Evolutionary conservation across 768 basidiomycete species (phyloP), one percentile per base, ranked within the genome.

Genomic region (Kondoa malvinella): DNA sequence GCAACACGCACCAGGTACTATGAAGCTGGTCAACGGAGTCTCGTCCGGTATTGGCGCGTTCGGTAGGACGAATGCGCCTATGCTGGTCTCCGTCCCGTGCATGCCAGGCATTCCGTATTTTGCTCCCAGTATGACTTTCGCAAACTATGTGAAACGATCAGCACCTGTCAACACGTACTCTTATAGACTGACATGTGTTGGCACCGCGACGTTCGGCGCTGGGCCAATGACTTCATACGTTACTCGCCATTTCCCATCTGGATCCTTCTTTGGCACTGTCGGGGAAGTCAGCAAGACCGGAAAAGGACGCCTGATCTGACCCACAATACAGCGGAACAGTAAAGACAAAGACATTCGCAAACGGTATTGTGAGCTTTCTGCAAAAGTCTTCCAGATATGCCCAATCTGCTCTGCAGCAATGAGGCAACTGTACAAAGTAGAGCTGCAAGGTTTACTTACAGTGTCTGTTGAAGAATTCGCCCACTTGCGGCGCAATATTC

Each of bases 401-500:
- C 92, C 92, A 97, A 76, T 96, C 92, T 95, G 72, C 3, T n/a
- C n/a, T n/a, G 40, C 31, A n/a, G 3, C 21, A 58, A 25, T 65
- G 40, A 71, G 17, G 25, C 27, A 66, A 3, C 14, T 65, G 12
- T 16, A 34, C 16, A 12, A 50, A 29, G 4, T 14, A 21, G 16
- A 29, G 34, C 34, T 56, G 57, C 1, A 62, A 26, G 30, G 31
- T n/a, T 17, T 12, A 80, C 85, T 69, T 73, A 92, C 92, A 99
- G 75, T 97, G 92, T 66, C 95, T 82, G 75, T 97, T 99, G 81
- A 97, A 99, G 0, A 94, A 95, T 56, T 84, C 89, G 1, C 95
- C 95, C 29, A 99, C 91, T 81, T 99, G 95, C 57, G 95, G 95
- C 2, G 95, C 94, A 65, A 99, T 95, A 74, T 99, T 99, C 0